phyloP scores from a whole-genome alignment of 2,329 filamentous ascomycete genomes.

The Pseudogymnoascus sp. region DNA sequence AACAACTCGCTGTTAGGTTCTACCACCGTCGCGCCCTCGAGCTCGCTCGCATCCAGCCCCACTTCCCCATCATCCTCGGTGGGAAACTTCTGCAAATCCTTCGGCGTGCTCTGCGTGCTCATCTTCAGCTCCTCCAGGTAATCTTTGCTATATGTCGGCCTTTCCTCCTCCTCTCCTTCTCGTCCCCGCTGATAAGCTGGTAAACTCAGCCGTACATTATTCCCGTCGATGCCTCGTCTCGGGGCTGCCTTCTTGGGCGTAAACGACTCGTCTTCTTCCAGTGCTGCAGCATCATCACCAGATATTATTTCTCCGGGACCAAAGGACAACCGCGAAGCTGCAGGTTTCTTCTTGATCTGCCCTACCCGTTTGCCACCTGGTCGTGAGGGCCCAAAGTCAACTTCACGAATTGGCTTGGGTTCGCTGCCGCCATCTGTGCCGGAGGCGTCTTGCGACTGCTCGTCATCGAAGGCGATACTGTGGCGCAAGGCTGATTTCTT shows the following conservation, averaged over 20 bases:
- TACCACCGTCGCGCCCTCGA: slow-evolving; percentile 59
- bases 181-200: slow-evolving; percentile 23
- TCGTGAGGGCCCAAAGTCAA: slow-evolving; percentile 8
- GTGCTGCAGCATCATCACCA: slow-evolving; percentile 44
- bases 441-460: slow-evolving; percentile 9
- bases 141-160: slow-evolving; percentile 77
- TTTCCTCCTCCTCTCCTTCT: slow-evolving; percentile 48
- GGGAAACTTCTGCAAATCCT: slow-evolving; percentile 43
- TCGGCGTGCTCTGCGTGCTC: slow-evolving; percentile 76
- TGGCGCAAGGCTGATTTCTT: slow-evolving; percentile 53
- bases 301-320: slow-evolving; percentile 51
- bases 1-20: slow-evolving; percentile 27
- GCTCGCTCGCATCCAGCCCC: slow-evolving; percentile 50
- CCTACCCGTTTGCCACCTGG: slow-evolving; percentile 26
- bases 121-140: slow-evolving; percentile 78
- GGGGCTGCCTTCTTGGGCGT: slow-evolving; percentile 56
- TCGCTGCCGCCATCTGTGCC: slow-evolving; percentile 4
- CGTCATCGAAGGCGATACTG: slow-evolving; percentile 39
- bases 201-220: slow-evolving; percentile 49
- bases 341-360: slow-evolving; percentile 58
- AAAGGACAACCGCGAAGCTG: slow-evolving; percentile 65
- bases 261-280: slow-evolving; percentile 44
- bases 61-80: slow-evolving; percentile 43
- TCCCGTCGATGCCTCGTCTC: slow-evolving; percentile 58
- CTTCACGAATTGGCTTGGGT: slow-evolving; percentile 6